These are phyloP conservation scores for Pyrenophora graminea DNA, from an alignment of 2,329 filamentous ascomycete genomes.

Conservation along the genomic window DNA sequence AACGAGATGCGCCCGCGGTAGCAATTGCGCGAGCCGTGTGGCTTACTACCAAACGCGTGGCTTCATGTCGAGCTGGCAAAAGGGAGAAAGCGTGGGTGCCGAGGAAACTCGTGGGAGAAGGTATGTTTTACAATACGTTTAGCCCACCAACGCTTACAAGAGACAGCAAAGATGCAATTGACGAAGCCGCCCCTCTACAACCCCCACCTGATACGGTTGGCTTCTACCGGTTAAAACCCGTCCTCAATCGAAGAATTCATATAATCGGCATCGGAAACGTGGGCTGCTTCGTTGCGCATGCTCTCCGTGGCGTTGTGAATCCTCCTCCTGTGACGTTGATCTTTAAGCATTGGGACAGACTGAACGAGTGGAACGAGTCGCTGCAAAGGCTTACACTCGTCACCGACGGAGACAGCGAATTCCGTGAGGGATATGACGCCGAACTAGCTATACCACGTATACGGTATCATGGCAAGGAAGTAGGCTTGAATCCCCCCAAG, in stretches of 20 bases:
- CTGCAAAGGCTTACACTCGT: slow-evolving; percentile 52
- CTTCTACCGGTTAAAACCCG: slow-evolving; percentile 40
- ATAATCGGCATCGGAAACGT: slow-evolving; percentile 82
- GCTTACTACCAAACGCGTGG: slow-evolving; percentile 39
- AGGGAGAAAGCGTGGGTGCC: slow-evolving; percentile 20
- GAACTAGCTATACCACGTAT: slow-evolving; percentile 47
- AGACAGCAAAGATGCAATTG: slow-evolving; percentile 16
- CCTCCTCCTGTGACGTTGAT: slow-evolving; percentile 78
- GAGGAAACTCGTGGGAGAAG: slow-evolving; percentile 18
- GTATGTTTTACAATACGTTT: slow-evolving; percentile 8
- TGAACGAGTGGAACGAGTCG: slow-evolving; percentile 54
- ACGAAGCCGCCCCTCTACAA: slow-evolving; percentile 12
- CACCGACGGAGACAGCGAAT: slow-evolving; percentile 49
- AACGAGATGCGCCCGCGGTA: slow-evolving; percentile 50
- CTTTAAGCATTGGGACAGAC: slow-evolving; percentile 61
- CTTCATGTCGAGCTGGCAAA: slow-evolving; percentile 28
- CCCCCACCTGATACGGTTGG: slow-evolving; percentile 23
- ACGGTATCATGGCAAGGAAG: slow-evolving; percentile 47
- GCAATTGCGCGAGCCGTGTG: slow-evolving; percentile 50
- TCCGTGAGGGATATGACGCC: slow-evolving; percentile 51
- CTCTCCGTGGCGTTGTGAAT: slow-evolving; percentile 63
- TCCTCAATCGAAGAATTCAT: slow-evolving; percentile 52
- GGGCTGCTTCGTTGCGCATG: slow-evolving; percentile 76
- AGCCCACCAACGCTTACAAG: slow-evolving; percentile 14
- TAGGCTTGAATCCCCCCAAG: slow-evolving; percentile 19